Percentiles rank a stretch among this genome's conserved stretches.
phyloP scores from a whole-genome alignment of 495 filamentous ascomycete genomes.

The Coniosporium apollinis region DNA sequence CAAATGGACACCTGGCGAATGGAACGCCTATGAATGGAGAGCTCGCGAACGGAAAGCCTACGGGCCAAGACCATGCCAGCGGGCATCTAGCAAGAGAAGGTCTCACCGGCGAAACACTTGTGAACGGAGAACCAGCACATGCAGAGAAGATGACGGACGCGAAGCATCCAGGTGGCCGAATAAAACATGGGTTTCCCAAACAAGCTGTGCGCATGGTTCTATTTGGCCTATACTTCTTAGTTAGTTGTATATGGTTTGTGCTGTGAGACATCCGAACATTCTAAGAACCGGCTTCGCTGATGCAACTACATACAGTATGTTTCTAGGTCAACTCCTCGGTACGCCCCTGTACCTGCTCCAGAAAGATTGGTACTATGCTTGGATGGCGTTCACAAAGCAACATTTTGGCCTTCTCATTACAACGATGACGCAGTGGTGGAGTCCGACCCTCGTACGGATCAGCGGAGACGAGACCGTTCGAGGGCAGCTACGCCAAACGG shows the following conservation, averaged over 20 bases:
- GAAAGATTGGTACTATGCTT: conserved; percentile 55
- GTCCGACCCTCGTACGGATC: conserved; percentile 55
- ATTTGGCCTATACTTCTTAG: conserved; percentile 47
- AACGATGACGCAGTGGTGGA: conserved; percentile 69
- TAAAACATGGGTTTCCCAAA: conserved; percentile 49
- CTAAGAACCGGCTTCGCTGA: not conserved
- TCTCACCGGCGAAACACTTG: too few relatives aligned
- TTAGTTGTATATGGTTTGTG: conserved; percentile 25
- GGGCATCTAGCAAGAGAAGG: too few relatives aligned
- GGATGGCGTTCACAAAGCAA: conserved; percentile 63
- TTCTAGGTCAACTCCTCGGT: conserved; percentile 48
- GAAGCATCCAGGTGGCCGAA: conserved; percentile 47
- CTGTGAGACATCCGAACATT: not conserved
- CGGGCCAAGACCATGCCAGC: too few relatives aligned
- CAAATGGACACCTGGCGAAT: too few relatives aligned
- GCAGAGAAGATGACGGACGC: too few relatives aligned
- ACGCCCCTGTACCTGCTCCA: conserved; percentile 52
- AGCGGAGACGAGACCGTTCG: conserved; percentile 60
- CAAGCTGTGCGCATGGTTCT: conserved; percentile 48
- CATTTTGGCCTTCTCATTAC: conserved; percentile 57
- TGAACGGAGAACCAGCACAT: too few relatives aligned
- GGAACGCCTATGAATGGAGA: too few relatives aligned
- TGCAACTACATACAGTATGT: conserved; percentile 28
- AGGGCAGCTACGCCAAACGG: conserved; percentile 44
- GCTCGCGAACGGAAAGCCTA: too few relatives aligned